These are phyloP conservation scores for Pleurotus salmoneostramineus DNA, from an alignment of 768 basidiomycete species.

Conservation along the genomic window DNA sequence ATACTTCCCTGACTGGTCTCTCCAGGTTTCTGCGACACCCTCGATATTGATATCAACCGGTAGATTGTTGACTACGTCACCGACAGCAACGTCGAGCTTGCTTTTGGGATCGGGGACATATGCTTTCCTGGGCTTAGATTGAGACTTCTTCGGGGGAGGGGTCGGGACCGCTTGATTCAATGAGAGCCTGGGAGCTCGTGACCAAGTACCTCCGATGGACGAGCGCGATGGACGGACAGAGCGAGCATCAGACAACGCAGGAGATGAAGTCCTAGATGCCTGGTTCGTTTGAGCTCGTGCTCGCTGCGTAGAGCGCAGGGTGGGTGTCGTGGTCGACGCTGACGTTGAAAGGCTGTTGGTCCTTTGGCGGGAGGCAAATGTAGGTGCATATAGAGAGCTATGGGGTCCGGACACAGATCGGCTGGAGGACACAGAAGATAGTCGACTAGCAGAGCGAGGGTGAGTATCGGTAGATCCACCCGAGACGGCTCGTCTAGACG, in stretches of 20 bases:
- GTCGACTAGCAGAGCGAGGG: conserved; percentile 53
- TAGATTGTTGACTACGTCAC: conserved; percentile 86
- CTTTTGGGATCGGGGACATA: conserved; percentile 89
- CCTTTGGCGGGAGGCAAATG: conserved; percentile 82
- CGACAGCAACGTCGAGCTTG: conserved; percentile 90
- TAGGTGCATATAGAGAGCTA: conserved; percentile 53
- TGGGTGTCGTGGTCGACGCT: conserved; percentile 28
- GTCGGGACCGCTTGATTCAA: conserved; percentile 36
- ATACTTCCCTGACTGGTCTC: conserved; percentile 91
- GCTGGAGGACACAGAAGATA: conserved; percentile 48
- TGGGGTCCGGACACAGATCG: conserved; percentile 71
- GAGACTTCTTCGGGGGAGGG: conserved; percentile 37
- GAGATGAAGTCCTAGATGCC: conserved; percentile 46
- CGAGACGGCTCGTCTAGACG: conserved; percentile 47
- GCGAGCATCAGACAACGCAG: conserved; percentile 59
- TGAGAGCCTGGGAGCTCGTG: conserved; percentile 65
- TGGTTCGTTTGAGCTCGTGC: conserved; percentile 35
- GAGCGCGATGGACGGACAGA: conserved; percentile 39
- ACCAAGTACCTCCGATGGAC: conserved; percentile 48
- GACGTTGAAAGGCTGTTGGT: conserved; percentile 59
- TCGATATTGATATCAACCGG: conserved; percentile 82
- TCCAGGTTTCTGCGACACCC: conserved; percentile 81
- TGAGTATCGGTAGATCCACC: conserved; percentile 34
- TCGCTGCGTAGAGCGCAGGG: conserved; percentile 28
- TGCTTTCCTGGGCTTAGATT: conserved; percentile 47